These are phyloP conservation scores for Phytopythium ostracodes DNA, from an alignment of 352 stramenopile species.

Conservation along the genomic window DNA sequence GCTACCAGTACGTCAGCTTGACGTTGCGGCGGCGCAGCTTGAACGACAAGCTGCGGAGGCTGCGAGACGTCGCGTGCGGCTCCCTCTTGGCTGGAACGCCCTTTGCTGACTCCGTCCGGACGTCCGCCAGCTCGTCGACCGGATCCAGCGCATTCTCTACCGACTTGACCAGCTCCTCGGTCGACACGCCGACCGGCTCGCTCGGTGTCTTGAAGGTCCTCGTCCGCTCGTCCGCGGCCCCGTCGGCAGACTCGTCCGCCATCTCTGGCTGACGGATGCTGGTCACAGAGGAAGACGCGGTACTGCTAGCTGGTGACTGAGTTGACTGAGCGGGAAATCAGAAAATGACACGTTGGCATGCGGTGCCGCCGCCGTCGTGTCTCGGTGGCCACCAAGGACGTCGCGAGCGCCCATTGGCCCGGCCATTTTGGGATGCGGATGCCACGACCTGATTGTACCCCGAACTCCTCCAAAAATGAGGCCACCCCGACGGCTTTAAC, in stretches of 20 bases:
- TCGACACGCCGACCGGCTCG: neutral
- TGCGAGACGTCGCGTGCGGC: neutral
- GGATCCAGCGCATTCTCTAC: neutral
- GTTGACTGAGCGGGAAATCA: no score
- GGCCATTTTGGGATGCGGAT: no score
- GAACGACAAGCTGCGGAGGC: neutral
- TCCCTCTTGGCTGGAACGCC: no score
- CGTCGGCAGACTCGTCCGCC: neutral
- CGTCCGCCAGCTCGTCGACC: neutral
- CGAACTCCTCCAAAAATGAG: no score
- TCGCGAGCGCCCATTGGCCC: no score
- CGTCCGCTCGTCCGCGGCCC: neutral
- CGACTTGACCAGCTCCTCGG: neutral
- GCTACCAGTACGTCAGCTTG: constrained; percentile 4
- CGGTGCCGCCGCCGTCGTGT: no score
- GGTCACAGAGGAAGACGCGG: neutral
- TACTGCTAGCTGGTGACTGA: neutral
- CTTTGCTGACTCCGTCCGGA: neutral
- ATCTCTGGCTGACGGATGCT: neutral
- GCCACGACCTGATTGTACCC: no score
- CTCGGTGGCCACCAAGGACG: no score
- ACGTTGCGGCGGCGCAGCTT: neutral
- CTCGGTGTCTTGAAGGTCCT: neutral
- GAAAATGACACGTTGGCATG: no score
- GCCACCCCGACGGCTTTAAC: no score